phyloP scores from a whole-genome alignment of 106 monocot genomes.

The Posidonia australis region DNA sequence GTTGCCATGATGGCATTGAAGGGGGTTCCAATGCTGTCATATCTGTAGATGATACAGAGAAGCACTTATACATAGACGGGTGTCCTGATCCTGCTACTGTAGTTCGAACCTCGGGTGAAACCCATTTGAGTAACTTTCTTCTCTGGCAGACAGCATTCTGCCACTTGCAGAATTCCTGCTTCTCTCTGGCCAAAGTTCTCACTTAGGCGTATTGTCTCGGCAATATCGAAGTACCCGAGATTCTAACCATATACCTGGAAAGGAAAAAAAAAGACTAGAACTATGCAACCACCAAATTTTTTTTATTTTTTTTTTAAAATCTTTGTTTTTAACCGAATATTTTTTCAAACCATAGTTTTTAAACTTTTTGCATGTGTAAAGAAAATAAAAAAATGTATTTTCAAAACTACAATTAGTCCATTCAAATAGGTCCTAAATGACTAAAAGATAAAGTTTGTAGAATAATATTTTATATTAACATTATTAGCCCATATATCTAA shows the following conservation, averaged over 20 bases:
- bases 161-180: slow-evolving; percentile 22
- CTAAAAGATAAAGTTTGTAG: too few relatives aligned
- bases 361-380: too few relatives aligned
- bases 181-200: slow-evolving; percentile 26
- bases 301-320: too few relatives aligned
- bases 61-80: slow-evolving; percentile 6
- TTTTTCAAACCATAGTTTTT: too few relatives aligned
- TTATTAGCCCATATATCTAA: too few relatives aligned
- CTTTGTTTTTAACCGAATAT: too few relatives aligned
- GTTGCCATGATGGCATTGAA: background rate
- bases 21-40: background rate
- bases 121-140: slow-evolving; percentile 27
- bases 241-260: slow-evolving; percentile 9
- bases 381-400: too few relatives aligned
- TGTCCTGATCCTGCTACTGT: slow-evolving; percentile 25
- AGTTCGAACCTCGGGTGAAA: slow-evolving; percentile 23
- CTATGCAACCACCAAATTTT: too few relatives aligned
- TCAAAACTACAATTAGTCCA: too few relatives aligned
- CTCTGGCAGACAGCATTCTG: slow-evolving; percentile 21
- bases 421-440: too few relatives aligned
- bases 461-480: too few relatives aligned
- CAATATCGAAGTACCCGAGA: slow-evolving; percentile 25
- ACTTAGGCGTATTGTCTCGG: slow-evolving; percentile 14
- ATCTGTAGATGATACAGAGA: slow-evolving; percentile 14
- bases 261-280: slow-evolving; percentile 4